These are phyloP conservation scores for Boletus rubroflammeus DNA, from an alignment of 768 basidiomycete species.

Conservation along the genomic window DNA sequence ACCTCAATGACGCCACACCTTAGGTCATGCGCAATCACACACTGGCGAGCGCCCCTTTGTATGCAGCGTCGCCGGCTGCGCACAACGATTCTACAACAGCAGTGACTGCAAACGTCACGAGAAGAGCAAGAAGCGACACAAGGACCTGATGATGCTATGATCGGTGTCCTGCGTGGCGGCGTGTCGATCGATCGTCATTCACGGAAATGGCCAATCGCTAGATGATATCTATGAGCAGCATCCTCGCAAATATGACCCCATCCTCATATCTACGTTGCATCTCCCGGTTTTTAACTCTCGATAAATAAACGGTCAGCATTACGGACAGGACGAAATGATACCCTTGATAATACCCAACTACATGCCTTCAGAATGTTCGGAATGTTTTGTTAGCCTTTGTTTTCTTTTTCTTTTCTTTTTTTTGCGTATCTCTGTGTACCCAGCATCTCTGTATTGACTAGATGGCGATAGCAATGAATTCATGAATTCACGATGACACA, in stretches of 20 bases:
- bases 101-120: slow-evolving; percentile 35
- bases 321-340: slow-evolving; percentile 16
- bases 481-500: background rate
- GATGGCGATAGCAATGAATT: slow-evolving; percentile 2
- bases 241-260: slow-evolving; percentile 7
- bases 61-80: slow-evolving; percentile 26
- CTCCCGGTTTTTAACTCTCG: background rate
- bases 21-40: slow-evolving; percentile 31
- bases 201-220: background rate
- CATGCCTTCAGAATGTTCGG: slow-evolving; percentile 4
- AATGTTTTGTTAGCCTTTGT: slow-evolving; percentile 9
- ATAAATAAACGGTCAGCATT: slow-evolving; percentile 2
- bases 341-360: slow-evolving; percentile 22
- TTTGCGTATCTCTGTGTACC: background rate
- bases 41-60: slow-evolving; percentile 25
- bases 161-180: slow-evolving; percentile 5
- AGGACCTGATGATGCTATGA: slow-evolving; percentile 14
- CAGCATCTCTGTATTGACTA: slow-evolving; percentile 12
- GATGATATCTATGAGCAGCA: slow-evolving; percentile 3
- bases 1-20: slow-evolving; percentile 6
- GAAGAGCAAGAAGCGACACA: slow-evolving; percentile 33
- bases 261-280: slow-evolving; percentile 9
- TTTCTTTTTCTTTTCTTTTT: background rate
- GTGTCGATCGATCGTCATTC: slow-evolving; percentile 23
- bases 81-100: slow-evolving; percentile 29